Evolutionary conservation across 2,329 filamentous ascomycete genomes (phyloP).

Genomic region (Ophiocordyceps camponoti-rufipedis): DNA sequence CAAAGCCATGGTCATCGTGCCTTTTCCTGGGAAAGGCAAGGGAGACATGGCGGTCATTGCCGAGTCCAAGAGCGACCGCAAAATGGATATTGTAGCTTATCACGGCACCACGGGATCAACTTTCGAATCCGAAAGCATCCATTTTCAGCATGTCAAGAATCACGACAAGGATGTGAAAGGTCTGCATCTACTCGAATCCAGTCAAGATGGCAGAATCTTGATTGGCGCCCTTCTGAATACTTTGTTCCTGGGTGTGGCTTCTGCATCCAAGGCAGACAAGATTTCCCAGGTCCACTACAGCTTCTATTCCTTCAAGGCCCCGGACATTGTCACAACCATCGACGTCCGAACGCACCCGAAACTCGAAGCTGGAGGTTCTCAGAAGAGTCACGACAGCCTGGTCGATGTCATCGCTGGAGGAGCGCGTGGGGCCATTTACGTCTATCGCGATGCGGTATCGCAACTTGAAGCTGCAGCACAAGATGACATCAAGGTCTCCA

Average conservation of each 20-base stretch:
- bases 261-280: constrained; percentile 6
- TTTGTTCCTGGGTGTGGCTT: constrained; percentile 15
- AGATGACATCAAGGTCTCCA: constrained; percentile 38
- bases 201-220: constrained; percentile 38
- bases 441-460: constrained; percentile 60
- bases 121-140: constrained; percentile 15
- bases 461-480: constrained; percentile 32
- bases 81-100: constrained; percentile 26
- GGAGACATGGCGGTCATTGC: constrained; percentile 29
- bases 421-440: constrained; percentile 54
- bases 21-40: constrained; percentile 12
- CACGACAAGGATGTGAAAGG: constrained; percentile 9
- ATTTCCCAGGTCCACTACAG: constrained; percentile 25
- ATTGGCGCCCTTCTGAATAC: constrained; percentile 20
- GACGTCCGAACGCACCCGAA: constrained; percentile 33
- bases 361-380: constrained; percentile 4
- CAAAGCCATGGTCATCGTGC: constrained; percentile 24
- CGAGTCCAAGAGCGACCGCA: constrained; percentile 19
- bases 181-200: constrained; percentile 24
- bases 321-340: constrained; percentile 47
- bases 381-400: constrained; percentile 11
- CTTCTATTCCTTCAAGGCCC: constrained; percentile 38
- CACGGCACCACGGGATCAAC: constrained; percentile 13
- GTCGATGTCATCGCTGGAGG: constrained; percentile 69
- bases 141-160: constrained; percentile 14